These are phyloP conservation scores for Butyriboletus appendiculatus DNA, from an alignment of 1,284 basidiomycete genomes.

Conservation along the genomic window DNA sequence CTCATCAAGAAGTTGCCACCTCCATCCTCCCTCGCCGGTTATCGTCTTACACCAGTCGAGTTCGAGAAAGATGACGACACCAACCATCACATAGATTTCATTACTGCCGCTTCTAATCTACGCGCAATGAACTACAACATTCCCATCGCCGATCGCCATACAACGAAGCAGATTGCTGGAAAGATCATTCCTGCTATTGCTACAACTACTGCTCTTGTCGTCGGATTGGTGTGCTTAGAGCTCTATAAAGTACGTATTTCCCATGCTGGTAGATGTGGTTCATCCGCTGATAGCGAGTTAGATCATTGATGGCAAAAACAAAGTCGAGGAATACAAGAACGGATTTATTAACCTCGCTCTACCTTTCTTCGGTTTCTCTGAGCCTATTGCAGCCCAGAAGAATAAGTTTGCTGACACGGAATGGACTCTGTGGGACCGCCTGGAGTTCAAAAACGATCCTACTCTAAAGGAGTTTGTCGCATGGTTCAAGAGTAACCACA, in stretches of 20 bases:
- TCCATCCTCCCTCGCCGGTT: constrained; percentile 91
- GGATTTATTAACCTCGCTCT: constrained; percentile 98
- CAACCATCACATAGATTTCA: constrained; percentile 99
- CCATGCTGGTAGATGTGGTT: not conserved
- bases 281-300: constrained; percentile 32
- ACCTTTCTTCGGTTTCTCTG: constrained; percentile 99
- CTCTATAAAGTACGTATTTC: constrained; percentile 80
- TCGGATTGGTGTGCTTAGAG: constrained; percentile 95
- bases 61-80: constrained; percentile 99
- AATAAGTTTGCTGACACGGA: constrained; percentile 85
- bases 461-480: constrained; percentile 86
- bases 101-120: constrained; percentile 97
- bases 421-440: constrained; percentile 99
- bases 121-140: constrained; percentile 97
- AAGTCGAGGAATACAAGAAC: constrained; percentile 97
- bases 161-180: constrained; percentile 98
- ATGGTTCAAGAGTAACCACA: constrained; percentile 86
- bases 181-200: constrained; percentile 99
- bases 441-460: constrained; percentile 90
- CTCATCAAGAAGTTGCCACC: constrained; percentile 75
- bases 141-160: constrained; percentile 85
- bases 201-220: constrained; percentile 95
- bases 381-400: constrained; percentile 93
- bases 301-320: constrained; percentile 94
- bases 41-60: constrained; percentile 92